These are phyloP conservation scores for Neofusicoccum parvum DNA, from an alignment of 2,329 filamentous ascomycete species.

Conservation along the genomic window DNA sequence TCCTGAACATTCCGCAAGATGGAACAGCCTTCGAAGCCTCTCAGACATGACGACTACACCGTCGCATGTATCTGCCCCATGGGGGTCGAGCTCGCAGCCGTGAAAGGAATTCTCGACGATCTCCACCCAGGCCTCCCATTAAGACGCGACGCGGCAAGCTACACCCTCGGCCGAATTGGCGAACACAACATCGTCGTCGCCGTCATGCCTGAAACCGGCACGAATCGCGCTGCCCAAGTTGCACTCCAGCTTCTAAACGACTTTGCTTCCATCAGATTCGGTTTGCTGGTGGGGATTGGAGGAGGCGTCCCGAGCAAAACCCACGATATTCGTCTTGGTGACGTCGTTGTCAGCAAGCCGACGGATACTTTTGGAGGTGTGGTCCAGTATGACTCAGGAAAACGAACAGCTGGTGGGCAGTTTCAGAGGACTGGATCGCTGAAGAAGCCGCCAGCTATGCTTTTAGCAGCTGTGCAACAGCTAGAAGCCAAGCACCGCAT, in stretches of 20 bases:
- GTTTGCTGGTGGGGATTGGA: slow-evolving; percentile 15
- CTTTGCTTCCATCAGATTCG: neutral
- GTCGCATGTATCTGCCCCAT: neutral
- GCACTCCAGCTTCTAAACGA: neutral
- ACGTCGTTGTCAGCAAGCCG: slow-evolving; percentile 30
- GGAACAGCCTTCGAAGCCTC: neutral
- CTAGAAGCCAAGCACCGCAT: neutral
- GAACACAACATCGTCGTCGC: neutral
- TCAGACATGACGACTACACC: neutral
- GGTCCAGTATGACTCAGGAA: slow-evolving; percentile 34
- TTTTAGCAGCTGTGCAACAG: neutral
- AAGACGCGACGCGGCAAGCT: neutral
- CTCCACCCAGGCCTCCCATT: neutral
- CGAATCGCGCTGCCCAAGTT: slow-evolving; percentile 8
- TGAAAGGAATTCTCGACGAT: neutral
- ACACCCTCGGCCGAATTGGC: neutral
- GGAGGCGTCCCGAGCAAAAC: slow-evolving; percentile 29
- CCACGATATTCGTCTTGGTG: slow-evolving; percentile 34
- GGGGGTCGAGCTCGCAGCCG: neutral
- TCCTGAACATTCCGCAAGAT: no score
- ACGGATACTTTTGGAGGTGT: slow-evolving; percentile 26
- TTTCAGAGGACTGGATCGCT: neutral
- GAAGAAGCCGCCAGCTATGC: neutral
- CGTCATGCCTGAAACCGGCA: slow-evolving; percentile 17
- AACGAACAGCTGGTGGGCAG: neutral